These are phyloP conservation scores for Geotrichum carabidarum DNA, from an alignment of 1,139 yeast genomes.

Conservation along the genomic window DNA sequence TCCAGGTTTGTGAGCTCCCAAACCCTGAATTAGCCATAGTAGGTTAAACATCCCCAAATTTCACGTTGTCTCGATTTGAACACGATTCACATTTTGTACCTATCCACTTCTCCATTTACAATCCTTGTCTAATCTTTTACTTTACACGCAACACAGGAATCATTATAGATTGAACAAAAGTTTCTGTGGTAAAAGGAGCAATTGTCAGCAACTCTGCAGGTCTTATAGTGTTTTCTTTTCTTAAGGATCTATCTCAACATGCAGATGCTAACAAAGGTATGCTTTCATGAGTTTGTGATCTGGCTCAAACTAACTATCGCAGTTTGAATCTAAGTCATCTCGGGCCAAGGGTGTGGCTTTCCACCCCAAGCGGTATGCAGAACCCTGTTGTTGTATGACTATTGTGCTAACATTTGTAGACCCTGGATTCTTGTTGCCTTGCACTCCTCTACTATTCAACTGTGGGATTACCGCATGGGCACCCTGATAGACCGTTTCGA, in stretches of 20 bases:
- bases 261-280: slow-evolving; percentile 89
- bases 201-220: no score
- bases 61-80: slow-evolving; percentile 2
- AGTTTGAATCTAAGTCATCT: slow-evolving; percentile 97
- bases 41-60: slow-evolving; percentile 4
- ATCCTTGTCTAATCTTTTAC: no score
- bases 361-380: slow-evolving; percentile 68
- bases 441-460: slow-evolving; percentile 89
- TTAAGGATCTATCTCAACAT: slow-evolving; percentile 41
- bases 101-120: background rate
- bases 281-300: slow-evolving; percentile 23
- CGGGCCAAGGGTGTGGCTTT: slow-evolving; percentile 98
- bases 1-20: no score
- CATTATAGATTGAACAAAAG: no score
- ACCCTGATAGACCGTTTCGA: slow-evolving; percentile 93
- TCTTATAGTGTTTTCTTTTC: no score
- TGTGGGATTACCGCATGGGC: slow-evolving; percentile 99
- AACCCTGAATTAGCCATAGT: no score
- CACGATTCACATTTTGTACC: background rate
- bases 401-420: slow-evolving; percentile 35
- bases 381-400: background rate
- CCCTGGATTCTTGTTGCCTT: slow-evolving; percentile 97
- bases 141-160: no score
- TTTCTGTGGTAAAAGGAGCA: no score
- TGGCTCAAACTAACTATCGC: slow-evolving; percentile 7